These are phyloP conservation scores for Phytomonas sp. DNA, from an alignment of 208 protist species.

Conservation along the genomic window DNA sequence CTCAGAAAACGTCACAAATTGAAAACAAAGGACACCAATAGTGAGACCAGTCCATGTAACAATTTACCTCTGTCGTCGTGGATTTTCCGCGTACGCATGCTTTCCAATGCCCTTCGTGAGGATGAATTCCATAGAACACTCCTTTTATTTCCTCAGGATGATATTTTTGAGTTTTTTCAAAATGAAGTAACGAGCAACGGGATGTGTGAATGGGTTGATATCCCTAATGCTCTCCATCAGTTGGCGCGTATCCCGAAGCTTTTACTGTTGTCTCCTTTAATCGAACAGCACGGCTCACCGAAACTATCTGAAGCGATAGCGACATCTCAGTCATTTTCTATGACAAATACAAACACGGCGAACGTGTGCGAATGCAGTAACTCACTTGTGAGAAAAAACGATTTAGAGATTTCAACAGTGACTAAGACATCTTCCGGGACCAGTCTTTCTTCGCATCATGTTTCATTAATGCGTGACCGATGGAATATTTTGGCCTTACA, in stretches of 20 bases:
- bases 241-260: neutral
- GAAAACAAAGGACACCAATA: neutral
- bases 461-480: neutral
- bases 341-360: neutral
- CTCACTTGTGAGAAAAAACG: neutral
- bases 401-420: neutral
- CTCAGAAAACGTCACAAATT: neutral
- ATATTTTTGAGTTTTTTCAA: neutral
- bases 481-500: neutral
- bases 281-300: neutral
- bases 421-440: neutral
- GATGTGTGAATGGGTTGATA: neutral
- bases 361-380: neutral
- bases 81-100: neutral
- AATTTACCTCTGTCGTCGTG: constrained; percentile 2
- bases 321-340: neutral
- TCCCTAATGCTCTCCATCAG: neutral
- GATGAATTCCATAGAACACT: neutral
- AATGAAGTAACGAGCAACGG: neutral
- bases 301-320: neutral
- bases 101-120: neutral
- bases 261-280: neutral
- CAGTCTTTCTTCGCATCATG: neutral
- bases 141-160: neutral
- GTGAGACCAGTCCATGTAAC: neutral